Base-by-base conservation (phyloP, 192 early-diverging fungal species). In the Backusella sp. region DNA sequence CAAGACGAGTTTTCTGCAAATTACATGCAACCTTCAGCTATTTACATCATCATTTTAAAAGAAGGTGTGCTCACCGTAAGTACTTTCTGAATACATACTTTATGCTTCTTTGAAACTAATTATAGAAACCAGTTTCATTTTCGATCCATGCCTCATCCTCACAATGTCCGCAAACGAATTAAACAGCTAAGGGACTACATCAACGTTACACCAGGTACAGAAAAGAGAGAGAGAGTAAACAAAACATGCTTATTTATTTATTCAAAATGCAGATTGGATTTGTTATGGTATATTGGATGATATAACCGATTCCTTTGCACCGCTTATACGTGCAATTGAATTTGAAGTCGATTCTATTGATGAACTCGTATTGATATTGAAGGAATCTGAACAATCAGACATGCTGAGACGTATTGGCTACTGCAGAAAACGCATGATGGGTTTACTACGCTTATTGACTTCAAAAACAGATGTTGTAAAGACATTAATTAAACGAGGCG, bases 241-340 rank as follows among this genome's bases (percentile, higher is more conserved):
- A 62, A 41, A 42, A 26, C 26, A 35, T 15, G 9, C 46, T 12
- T 26, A 59, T 26, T 26, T 59, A 59, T 59, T 59, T 59, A 69
- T 69, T 41, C 8, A 69, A n/a, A 26, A 4, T 70, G 5, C 86
- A 77, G 97, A 99, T 81, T 99, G 97, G 97, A 92, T 99, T 70
- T 96, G 94, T 85, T 99, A 99, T 79, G 96, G 96, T 0, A 80
- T 99, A 6, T 89, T 99, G 78, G 97, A 99, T 84, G 96, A 97
- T 76, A 94, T 99, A 66, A 96, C 95, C 5, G 98, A 99, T 79
- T 88, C 90, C 21, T 96, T 98, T 78, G 93, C 94, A 36, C 96
- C 97, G 6, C 84, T 97, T 12, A 86, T 98, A 65, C 87, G 91
- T 39, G 81, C 90, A 17, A 93, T 99, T 76, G 98, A 99, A 84